Percentiles rank a stretch among this genome's conserved stretches.
Evolutionary conservation across 1,139 yeast species (phyloP).

Genomic region (Pichia sp.): DNA sequence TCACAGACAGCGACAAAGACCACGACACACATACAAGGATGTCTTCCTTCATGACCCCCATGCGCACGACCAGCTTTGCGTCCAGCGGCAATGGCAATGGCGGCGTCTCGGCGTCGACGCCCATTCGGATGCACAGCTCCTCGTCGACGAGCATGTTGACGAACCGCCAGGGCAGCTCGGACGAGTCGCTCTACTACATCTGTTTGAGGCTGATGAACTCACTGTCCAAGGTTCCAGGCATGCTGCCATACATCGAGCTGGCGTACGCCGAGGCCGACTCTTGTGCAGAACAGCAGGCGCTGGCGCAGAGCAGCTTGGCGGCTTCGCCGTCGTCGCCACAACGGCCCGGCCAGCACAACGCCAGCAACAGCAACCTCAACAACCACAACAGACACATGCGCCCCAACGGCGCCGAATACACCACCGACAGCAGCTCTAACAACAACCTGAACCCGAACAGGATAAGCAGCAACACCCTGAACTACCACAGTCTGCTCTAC

Average conservation of each 20-base stretch:
- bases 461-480: not conserved
- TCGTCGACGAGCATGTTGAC: slow-evolving; percentile 41
- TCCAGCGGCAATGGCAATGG: slow-evolving; percentile 1
- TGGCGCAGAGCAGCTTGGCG: slow-evolving; percentile 37
- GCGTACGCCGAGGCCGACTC: slow-evolving; percentile 62
- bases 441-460: slow-evolving; percentile 1
- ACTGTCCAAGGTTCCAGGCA: slow-evolving; percentile 61
- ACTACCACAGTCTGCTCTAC: slow-evolving; percentile 1
- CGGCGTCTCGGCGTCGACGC: slow-evolving; percentile 5
- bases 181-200: slow-evolving; percentile 71
- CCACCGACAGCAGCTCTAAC: not conserved
- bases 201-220: slow-evolving; percentile 58
- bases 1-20: no score
- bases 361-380: slow-evolving; percentile 1
- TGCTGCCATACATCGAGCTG: slow-evolving; percentile 64
- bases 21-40: slow-evolving; percentile 3
- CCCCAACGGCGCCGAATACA: not conserved
- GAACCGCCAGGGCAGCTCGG: slow-evolving; percentile 62
- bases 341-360: not conserved
- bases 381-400: not conserved
- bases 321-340: not conserved
- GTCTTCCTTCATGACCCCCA: slow-evolving; percentile 20
- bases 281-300: slow-evolving; percentile 68
- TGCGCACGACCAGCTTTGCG: slow-evolving; percentile 11
- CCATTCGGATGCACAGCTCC: slow-evolving; percentile 32